phyloP scores from a whole-genome alignment of 208 protist genomes.

The Trypanosomatidae sp. region DNA sequence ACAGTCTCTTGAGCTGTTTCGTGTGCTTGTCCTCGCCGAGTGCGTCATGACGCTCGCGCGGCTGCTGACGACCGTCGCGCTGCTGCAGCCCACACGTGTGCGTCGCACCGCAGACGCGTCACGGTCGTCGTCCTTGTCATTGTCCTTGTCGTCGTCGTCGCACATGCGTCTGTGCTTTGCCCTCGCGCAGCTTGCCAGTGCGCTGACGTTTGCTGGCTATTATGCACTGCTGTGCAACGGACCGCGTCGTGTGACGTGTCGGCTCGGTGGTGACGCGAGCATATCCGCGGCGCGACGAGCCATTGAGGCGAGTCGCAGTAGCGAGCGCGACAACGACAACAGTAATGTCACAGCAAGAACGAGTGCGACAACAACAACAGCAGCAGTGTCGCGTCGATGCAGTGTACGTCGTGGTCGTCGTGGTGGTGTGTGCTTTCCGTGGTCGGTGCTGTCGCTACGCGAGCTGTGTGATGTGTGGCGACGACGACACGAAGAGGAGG shows the following conservation, averaged over 20 bases:
- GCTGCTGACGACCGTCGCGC: constrained; percentile 19
- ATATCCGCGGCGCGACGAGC: constrained; percentile 18
- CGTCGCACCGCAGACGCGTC: too few relatives aligned
- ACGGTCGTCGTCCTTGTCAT: constrained; percentile 7
- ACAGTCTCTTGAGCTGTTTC: constrained; percentile 47
- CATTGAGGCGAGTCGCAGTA: too few relatives aligned
- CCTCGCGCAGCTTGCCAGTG: constrained; percentile 34
- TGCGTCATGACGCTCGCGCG: constrained; percentile 33
- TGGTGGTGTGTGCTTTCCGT: too few relatives aligned
- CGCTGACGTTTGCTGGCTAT: constrained; percentile 24
- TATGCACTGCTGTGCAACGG: constrained; percentile 25
- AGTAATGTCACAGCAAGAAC: too few relatives aligned
- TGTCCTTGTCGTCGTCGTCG: constrained; percentile 17
- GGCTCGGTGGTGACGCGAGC: constrained; percentile 8
- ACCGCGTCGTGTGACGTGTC: constrained; percentile 4
- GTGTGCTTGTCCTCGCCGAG: constrained; percentile 51
- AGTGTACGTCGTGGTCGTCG: too few relatives aligned
- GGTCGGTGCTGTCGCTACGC: too few relatives aligned
- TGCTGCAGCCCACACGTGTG: constrained; percentile 8
- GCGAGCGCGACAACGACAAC: too few relatives aligned
- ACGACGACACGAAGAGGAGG: too few relatives aligned
- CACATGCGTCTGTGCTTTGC: constrained; percentile 38
- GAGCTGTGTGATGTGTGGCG: too few relatives aligned
- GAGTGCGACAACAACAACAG: too few relatives aligned
- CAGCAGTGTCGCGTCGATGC: too few relatives aligned